Base-by-base conservation (phyloP, 768 basidiomycete genomes). In the Termitomyces sp. region DNA sequence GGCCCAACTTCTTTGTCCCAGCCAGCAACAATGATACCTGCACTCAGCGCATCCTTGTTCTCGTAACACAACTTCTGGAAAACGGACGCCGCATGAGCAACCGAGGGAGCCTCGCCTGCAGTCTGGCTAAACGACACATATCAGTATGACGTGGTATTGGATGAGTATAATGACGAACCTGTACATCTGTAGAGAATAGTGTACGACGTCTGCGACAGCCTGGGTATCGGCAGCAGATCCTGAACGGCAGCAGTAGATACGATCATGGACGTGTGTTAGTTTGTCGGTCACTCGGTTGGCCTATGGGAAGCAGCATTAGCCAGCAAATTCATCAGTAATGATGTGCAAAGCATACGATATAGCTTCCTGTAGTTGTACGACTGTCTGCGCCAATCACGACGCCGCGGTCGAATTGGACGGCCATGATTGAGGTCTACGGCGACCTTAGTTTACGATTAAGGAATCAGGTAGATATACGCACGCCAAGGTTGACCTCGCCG, bases 271-370 rank as follows among this genome's bases (percentile, higher is more conserved):
- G 69, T 92, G 84, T 2, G 95, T 97, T 59, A 98, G 82, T 76
- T 99, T 99, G 82, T 99, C 96, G 42, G 96, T 99, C 19, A 98
- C 96, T 73, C 96, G 89, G 72, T 98, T 98, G 25, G 95, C 93
- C 94, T 96, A 27, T 11, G 53, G 59, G 37, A 50, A 32, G 38
- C 32, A 10, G 50, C 38, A 54, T 38, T 46, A 43, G 41, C n/a
- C 45, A 19, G 52, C 16, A 53, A 32, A 37, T 27, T 1, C 14
- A 43, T 9, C 31, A 34, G 38, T 53, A 21, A 43, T 19, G 35
- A 12, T 25, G 19, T 25, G 42, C 50, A 29, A 71, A 50, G 12
- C 86, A 61, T 70, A 95, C 96, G 69, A 97, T 96, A 74, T 97
- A 98, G 75, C 87, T 88, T 62, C 96, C 97, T 7, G 92, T 95